Base-by-base conservation (phyloP, 176 grass and related monocot species). In the Dactylis glomerata region DNA sequence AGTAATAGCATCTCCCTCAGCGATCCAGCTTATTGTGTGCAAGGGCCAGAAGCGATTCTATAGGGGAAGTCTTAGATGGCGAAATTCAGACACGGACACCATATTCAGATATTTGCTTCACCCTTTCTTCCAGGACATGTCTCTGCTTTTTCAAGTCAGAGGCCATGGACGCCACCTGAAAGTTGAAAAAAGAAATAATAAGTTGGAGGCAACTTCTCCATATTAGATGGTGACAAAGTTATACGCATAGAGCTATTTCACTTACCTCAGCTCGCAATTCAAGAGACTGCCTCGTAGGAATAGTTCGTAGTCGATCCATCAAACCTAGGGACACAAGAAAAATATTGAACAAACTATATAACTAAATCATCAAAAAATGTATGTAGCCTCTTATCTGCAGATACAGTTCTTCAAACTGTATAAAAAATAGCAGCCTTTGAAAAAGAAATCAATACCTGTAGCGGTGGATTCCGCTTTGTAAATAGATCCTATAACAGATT, bases 161-260 rank as follows among this genome's bases (percentile, higher is more conserved):
- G 47, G 90, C 90, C 96, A 98, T 98, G n/a, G 86, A 89, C 87
- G 96, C 91, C 81, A 95, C 89, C 93, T 98, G 76, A 52, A 81
- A 81, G n/a, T 34, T 22, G 23, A 80, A 86, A 65, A 47, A 1
- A 47, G 6, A 20, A 19, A 65, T 33, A 16, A 54, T 38, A 73
- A 36, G 73, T 67, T 44, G 67, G 41, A 88, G 64, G n/a, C 34
- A 76, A 74, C 10, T 50, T 49, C 57, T 44, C 59, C 59, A 26
- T 40, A 56, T 30, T 68, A 68, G 23, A 15, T 1, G 9, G 71
- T 41, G 28, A 33, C 41, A 36, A 83, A 31, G 36, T n/a, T 58
- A 38, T 74, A 44, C 52, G 24, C 7, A 72, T 42, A 67, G 11
- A 40, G 34, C 13, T 26, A 71, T 77, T 73, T 58, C 32, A 75